phyloP scores from a whole-genome alignment of 169 alveolate species.

The Plasmodium inui region DNA sequence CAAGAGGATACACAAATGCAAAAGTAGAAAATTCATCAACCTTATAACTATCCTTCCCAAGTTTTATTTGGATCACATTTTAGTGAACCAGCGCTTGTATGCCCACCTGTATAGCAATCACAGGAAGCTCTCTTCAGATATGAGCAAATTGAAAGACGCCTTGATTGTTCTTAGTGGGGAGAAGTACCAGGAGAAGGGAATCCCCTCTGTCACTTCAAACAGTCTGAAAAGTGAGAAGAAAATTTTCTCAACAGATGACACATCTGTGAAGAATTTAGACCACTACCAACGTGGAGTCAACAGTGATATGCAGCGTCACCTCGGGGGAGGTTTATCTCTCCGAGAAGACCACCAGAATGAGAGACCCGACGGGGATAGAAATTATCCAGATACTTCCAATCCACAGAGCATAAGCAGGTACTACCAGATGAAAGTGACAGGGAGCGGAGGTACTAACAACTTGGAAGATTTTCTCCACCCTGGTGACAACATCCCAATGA shows the following conservation, averaged over 20 bases:
- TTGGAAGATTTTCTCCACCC: neutral
- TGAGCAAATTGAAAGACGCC: constrained; percentile 67
- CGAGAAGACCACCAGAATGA: neutral
- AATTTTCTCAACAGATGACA: neutral
- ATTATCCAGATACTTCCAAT: neutral
- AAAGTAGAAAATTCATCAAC: constrained; percentile 42
- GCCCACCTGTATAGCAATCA: constrained; percentile 37
- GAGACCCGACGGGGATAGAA: neutral
- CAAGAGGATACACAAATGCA: constrained; percentile 77
- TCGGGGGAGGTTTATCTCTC: neutral
- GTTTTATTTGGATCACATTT: constrained; percentile 38
- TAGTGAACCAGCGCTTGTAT: constrained; percentile 40
- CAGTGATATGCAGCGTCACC: neutral
- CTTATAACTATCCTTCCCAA: constrained; percentile 41
- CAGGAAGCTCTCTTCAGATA: constrained; percentile 9
- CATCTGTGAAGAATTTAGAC: neutral
- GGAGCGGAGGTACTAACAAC: neutral
- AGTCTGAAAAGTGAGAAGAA: neutral
- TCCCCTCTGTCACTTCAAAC: neutral
- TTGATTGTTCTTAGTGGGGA: constrained; percentile 62
- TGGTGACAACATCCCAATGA: neutral
- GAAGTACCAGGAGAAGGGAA: constrained; percentile 5
- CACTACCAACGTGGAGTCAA: neutral
- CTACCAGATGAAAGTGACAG: neutral
- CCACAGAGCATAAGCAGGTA: neutral